Evolutionary conservation across 2,329 filamentous ascomycete genomes (phyloP), one percentile per base, ranked within the genome.

Genomic region (Thelonectria olida): DNA sequence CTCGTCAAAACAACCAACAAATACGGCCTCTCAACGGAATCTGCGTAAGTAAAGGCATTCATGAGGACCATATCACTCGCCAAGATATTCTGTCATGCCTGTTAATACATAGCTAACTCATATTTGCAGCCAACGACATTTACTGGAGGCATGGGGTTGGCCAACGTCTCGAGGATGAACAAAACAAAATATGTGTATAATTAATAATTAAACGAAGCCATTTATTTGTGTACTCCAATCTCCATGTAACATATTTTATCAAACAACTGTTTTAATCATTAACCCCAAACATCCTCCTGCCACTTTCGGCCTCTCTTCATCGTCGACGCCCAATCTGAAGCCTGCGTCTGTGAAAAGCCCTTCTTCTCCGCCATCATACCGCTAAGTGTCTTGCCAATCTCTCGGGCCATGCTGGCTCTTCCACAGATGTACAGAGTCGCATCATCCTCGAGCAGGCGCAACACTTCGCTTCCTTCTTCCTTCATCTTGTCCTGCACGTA

Each of bases 21-120:
- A 22, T 65, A 61, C 7, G 63, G 61, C 2, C 38, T 60, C 22
- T 38, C 63, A 10, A 65, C 61, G 2, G 41, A 61, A 7, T 19
- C 48, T 10, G 61, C 55, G 63, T 65, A 55, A 61, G 63, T 58
- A 1, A n/a, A n/a, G n/a, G n/a, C n/a, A n/a, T n/a, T n/a, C n/a
- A n/a, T n/a, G n/a, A n/a, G n/a, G n/a, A n/a, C n/a, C n/a, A n/a
- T n/a, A n/a, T n/a, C n/a, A n/a, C n/a, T n/a, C n/a, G n/a, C n/a
- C n/a, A n/a, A n/a, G n/a, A n/a, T n/a, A n/a, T n/a, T n/a, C n/a
- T n/a, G n/a, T n/a, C 7, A 27, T 15, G 9, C 22, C 8, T 44
- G 5, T 1, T 10, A 20, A n/a, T 38, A 2, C 19, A 25, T 27
- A 19, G 17, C 49, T 34, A 51, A 48, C 1, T 45, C 4, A 20